phyloP scores from a whole-genome alignment of 495 filamentous ascomycete species.

The Aspergillus steynii region DNA sequence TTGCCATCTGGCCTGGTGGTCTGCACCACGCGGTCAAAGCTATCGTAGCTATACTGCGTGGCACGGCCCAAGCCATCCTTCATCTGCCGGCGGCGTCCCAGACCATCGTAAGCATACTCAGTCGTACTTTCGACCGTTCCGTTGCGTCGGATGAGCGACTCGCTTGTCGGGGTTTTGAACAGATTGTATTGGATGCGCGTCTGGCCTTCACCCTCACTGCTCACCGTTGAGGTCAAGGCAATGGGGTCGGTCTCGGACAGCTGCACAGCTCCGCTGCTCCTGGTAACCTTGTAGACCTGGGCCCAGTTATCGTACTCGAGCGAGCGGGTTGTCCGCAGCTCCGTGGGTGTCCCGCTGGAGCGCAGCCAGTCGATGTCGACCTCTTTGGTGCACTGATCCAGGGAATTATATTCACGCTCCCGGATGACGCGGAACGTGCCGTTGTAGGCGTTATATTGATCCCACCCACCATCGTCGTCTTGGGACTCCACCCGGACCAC shows the following conservation, averaged over 20 bases:
- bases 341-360: background rate
- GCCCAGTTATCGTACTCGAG: constrained; percentile 15
- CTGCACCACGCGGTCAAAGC: constrained; percentile 9
- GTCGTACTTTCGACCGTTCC: no score
- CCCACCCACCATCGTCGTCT: constrained; percentile 6
- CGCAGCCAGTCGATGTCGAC: constrained; percentile 11
- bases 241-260: constrained; percentile 7
- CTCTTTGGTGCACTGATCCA: constrained; percentile 6
- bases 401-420: constrained; percentile 12
- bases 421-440: constrained; percentile 8
- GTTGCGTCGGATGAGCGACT: no score
- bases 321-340: background rate
- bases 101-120: constrained; percentile 4
- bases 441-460: background rate
- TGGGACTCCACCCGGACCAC: constrained; percentile 3
- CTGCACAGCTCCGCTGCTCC: no score
- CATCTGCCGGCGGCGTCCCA: constrained; percentile 5
- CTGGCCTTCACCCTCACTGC: constrained; percentile 9
- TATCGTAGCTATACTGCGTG: constrained; percentile 10
- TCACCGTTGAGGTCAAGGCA: background rate
- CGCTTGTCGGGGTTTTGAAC: no score
- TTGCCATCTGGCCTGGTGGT: constrained; percentile 8
- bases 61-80: background rate
- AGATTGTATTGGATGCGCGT: background rate
- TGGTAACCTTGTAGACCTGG: background rate